phyloP scores from a whole-genome alignment of 1,139 yeast species.

The Lodderomyces beijingensis region DNA sequence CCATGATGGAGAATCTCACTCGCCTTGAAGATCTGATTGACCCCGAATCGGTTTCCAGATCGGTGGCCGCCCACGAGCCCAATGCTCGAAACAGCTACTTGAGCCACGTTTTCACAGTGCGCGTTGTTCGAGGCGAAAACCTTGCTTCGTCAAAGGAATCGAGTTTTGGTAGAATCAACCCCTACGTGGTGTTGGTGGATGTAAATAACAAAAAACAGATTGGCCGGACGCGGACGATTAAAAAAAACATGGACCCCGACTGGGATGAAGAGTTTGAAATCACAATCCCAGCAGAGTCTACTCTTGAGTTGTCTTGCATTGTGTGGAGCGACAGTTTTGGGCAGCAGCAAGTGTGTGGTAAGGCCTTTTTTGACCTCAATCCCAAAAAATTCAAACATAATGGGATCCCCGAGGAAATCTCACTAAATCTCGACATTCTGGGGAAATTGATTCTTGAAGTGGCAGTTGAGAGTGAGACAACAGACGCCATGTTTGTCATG shows the following conservation, averaged over 20 bases:
- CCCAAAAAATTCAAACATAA: conserved; percentile 64
- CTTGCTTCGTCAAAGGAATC: conserved; percentile 37
- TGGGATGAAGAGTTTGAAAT: conserved; percentile 91
- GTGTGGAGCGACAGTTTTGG: conserved; percentile 71
- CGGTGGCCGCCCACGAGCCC: conserved; percentile 35
- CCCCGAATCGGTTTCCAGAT: conserved; percentile 55
- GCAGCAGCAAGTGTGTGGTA: conserved; percentile 66
- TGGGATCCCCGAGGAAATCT: conserved; percentile 61
- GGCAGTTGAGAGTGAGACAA: conserved; percentile 73
- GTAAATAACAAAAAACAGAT: conserved; percentile 52
- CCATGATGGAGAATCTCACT: conserved; percentile 54
- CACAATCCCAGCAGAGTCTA: conserved; percentile 36
- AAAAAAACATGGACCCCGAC: conserved; percentile 62
- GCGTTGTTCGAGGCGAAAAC: conserved; percentile 68
- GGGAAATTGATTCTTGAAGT: conserved; percentile 62
- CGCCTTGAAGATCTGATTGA: conserved; percentile 59
- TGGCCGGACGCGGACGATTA: conserved; percentile 67
- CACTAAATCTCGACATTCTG: conserved; percentile 62
- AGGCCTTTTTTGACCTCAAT: conserved; percentile 59
- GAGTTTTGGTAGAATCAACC: conserved; percentile 45
- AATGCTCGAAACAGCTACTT: conserved; percentile 26
- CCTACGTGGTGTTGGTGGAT: conserved; percentile 69
- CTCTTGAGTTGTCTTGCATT: conserved; percentile 48
- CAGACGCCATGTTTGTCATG: conserved; percentile 73
- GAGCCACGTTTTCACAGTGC: conserved; percentile 61